phyloP scores from a whole-genome alignment of 1,139 yeast species.

The Protomyces inouyei region DNA sequence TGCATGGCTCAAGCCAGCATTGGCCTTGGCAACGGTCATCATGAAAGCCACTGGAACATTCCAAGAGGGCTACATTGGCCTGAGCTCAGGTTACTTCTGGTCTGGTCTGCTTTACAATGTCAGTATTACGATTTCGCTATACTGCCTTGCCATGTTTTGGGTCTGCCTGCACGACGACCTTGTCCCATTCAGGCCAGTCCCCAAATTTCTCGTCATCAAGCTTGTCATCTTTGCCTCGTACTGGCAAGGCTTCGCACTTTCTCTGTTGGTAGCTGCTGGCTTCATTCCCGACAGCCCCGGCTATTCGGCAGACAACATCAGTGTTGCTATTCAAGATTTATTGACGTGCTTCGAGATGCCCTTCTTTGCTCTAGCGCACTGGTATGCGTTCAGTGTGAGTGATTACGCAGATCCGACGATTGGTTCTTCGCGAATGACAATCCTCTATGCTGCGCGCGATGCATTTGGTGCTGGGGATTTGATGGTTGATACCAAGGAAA shows the following conservation, averaged over 20 bases:
- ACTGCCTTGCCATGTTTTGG: conserved; percentile 89
- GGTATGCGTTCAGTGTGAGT: conserved; percentile 72
- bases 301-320: conserved; percentile 40
- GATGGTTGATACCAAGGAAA: conserved; percentile 66
- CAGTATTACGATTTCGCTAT: conserved; percentile 75
- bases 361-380: conserved; percentile 81
- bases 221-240: conserved; percentile 90
- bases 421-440: conserved; percentile 90
- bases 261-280: conserved; percentile 56
- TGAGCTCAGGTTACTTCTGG: conserved; percentile 57
- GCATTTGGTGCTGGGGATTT: conserved; percentile 72
- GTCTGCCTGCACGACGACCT: conserved; percentile 73
- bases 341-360: conserved; percentile 77
- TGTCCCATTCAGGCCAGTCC: conserved; percentile 77
- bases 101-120: conserved; percentile 65
- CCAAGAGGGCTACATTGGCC: conserved; percentile 47
- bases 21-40: conserved; percentile 55
- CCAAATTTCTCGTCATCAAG: conserved; percentile 88
- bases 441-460: conserved; percentile 48
- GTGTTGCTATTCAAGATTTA: conserved; percentile 66
- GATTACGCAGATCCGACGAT: conserved; percentile 95
- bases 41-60: conserved; percentile 50
- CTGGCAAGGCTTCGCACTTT: conserved; percentile 84
- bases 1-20: conserved; percentile 87
- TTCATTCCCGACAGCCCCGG: conserved; percentile 43